phyloP scores from a whole-genome alignment of 192 early-diverging fungal genomes.

The Backusella mclennaniae region DNA sequence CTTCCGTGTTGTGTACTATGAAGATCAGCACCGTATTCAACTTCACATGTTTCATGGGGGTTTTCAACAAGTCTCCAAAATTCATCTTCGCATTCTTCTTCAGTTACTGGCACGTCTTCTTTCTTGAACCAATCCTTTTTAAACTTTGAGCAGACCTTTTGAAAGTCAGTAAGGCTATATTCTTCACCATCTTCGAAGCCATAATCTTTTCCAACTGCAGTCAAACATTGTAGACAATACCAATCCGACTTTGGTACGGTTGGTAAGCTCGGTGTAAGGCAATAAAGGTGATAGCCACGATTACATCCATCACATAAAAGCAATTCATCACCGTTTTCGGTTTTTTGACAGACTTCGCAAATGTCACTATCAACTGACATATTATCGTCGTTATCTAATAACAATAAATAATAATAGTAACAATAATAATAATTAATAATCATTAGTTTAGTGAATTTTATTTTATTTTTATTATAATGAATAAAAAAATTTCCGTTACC shows the following conservation, averaged over 20 bases:
- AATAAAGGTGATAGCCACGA: conserved; percentile 78
- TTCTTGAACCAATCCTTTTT: conserved; percentile 74
- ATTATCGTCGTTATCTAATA: neutral
- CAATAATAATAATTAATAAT: neutral
- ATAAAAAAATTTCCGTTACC: neutral
- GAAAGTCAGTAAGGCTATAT: conserved; percentile 76
- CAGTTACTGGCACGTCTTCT: conserved; percentile 45
- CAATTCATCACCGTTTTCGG: conserved; percentile 56
- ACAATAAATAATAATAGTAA: conserved; percentile 3
- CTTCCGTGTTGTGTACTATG: conserved; percentile 90
- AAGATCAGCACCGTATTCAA: conserved; percentile 96
- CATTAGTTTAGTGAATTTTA: neutral
- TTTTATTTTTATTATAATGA: conserved; percentile 22
- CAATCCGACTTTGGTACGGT: conserved; percentile 69
- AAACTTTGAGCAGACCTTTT: conserved; percentile 75
- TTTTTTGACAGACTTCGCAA: conserved; percentile 46
- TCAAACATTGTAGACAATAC: conserved; percentile 86
- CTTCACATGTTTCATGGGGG: conserved; percentile 84
- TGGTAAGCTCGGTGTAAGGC: conserved; percentile 66
- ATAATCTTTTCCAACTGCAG: conserved; percentile 79
- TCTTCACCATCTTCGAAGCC: conserved; percentile 91
- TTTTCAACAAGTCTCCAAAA: conserved; percentile 93
- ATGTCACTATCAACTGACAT: conserved; percentile 25
- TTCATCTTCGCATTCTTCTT: conserved; percentile 83
- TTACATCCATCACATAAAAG: conserved; percentile 90